Conservation (phyloP, 768 basidiomycete species). For the Lentinula edodes region DNA sequence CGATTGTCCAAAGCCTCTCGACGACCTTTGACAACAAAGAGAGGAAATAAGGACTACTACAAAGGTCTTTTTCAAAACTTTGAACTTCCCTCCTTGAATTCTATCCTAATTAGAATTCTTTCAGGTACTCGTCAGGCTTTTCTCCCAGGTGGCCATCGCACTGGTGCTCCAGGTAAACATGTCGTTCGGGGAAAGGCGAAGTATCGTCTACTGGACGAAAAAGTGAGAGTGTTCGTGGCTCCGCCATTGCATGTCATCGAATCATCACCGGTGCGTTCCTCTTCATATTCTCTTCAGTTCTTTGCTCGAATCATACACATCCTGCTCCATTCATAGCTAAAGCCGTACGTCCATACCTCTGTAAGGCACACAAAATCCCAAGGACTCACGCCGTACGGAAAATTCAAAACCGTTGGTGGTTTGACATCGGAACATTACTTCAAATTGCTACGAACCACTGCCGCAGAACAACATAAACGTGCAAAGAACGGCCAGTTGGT, state of each 20-base stretch:
- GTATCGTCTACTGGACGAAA: conserved; percentile 75
- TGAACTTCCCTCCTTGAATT: background rate
- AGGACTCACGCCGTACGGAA: conserved; percentile 29
- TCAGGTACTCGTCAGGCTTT: conserved; percentile 79
- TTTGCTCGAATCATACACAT: background rate
- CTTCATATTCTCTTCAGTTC: background rate
- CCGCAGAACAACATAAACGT: background rate
- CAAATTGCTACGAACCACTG: conserved; percentile 26
- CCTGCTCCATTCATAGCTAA: conserved; percentile 31
- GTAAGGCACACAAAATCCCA: conserved; percentile 30
- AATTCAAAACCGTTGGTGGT: conserved; percentile 31
- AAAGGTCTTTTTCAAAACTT: conserved; percentile 55
- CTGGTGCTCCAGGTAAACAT: conserved; percentile 85
- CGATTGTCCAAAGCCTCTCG: conserved; percentile 81
- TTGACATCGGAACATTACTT: conserved; percentile 40
- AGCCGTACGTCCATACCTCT: conserved; percentile 57
- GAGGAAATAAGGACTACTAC: conserved; percentile 94
- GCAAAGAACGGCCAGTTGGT: conserved; percentile 6
- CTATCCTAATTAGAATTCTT: background rate
- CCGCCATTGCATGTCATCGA: conserved; percentile 64
- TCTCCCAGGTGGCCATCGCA: conserved; percentile 80
- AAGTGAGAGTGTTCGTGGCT: conserved; percentile 80
- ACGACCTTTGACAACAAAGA: conserved; percentile 75
- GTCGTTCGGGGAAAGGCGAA: conserved; percentile 72
- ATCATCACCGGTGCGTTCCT: conserved; percentile 45